phyloP scores from a whole-genome alignment of 139 green algal genomes.

The Picochlorum sp. region DNA sequence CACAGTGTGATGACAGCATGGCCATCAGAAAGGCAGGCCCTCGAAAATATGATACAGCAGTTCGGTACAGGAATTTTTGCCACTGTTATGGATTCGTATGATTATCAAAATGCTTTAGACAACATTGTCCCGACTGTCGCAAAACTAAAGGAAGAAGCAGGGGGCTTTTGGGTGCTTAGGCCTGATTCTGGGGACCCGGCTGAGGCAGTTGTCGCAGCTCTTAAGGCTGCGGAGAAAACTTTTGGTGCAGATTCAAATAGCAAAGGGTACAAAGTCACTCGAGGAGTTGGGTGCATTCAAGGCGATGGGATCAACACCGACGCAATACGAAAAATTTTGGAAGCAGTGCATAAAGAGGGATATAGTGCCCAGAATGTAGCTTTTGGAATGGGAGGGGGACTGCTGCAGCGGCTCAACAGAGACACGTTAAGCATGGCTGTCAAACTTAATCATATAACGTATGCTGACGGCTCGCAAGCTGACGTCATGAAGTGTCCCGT shows the following conservation, averaged over 20 bases:
- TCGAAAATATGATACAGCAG: constrained; percentile 80
- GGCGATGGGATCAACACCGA: constrained; percentile 65
- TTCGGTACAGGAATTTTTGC: constrained; percentile 71
- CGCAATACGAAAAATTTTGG: constrained; percentile 49
- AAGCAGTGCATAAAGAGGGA: constrained; percentile 46
- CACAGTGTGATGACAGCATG: constrained; percentile 89
- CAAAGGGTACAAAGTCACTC: constrained; percentile 66
- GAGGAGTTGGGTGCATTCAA: constrained; percentile 74
- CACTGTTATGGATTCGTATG: constrained; percentile 82
- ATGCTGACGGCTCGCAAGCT: constrained; percentile 37
- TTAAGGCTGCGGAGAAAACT: constrained; percentile 41
- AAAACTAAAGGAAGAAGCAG: constrained; percentile 38
- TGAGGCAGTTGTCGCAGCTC: constrained; percentile 54
- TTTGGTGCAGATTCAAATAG: constrained; percentile 48
- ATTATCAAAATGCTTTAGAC: constrained; percentile 63
- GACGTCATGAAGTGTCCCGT: constrained; percentile 79
- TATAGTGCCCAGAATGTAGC: constrained; percentile 64
- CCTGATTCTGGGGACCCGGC: constrained; percentile 79
- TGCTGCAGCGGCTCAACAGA: constrained; percentile 80
- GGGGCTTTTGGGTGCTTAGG: constrained; percentile 75
- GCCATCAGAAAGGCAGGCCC: constrained; percentile 59
- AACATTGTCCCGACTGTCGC: constrained; percentile 64
- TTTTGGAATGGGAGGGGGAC: constrained; percentile 87
- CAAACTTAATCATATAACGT: constrained; percentile 79
- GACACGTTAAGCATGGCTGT: constrained; percentile 89